Conservation (phyloP, 2,329 filamentous ascomycete genomes). For the Phyllosticta paracitricarpa region DNA sequence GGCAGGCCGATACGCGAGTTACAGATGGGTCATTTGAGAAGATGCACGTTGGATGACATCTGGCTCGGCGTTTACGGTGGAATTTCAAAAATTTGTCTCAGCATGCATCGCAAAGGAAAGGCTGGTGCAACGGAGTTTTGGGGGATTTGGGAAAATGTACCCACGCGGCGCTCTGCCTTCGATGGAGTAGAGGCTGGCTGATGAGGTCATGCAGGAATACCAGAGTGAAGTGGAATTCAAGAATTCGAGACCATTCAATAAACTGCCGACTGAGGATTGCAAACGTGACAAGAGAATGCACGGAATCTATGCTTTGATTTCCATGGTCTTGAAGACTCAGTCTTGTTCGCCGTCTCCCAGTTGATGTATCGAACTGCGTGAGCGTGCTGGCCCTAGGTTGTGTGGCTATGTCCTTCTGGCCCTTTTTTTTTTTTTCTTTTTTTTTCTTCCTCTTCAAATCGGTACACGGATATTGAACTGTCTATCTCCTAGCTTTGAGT, state of each 20-base stretch:
- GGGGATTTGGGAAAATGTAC: neutral
- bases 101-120: conserved; percentile 4
- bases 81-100: conserved; percentile 8
- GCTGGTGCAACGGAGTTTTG: conserved; percentile 9
- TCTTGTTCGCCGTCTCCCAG: too few species aligned
- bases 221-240: neutral
- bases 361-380: too few species aligned
- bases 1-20: conserved; percentile 91
- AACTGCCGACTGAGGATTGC: neutral
- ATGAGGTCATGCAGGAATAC: neutral
- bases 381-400: too few species aligned
- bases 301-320: too few species aligned
- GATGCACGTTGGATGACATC: neutral
- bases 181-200: neutral
- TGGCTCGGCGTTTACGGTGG: conserved; percentile 8
- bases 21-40: conserved; percentile 52
- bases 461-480: too few species aligned
- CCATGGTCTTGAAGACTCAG: too few species aligned
- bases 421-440: too few species aligned
- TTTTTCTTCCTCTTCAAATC: too few species aligned
- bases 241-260: neutral
- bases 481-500: too few species aligned
- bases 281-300: too few species aligned
- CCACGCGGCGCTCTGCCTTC: neutral
- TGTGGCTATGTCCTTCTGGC: too few species aligned